Evolutionary conservation across 1,284 basidiomycete genomes (phyloP).

Genomic region (Schizophyllum commune): DNA sequence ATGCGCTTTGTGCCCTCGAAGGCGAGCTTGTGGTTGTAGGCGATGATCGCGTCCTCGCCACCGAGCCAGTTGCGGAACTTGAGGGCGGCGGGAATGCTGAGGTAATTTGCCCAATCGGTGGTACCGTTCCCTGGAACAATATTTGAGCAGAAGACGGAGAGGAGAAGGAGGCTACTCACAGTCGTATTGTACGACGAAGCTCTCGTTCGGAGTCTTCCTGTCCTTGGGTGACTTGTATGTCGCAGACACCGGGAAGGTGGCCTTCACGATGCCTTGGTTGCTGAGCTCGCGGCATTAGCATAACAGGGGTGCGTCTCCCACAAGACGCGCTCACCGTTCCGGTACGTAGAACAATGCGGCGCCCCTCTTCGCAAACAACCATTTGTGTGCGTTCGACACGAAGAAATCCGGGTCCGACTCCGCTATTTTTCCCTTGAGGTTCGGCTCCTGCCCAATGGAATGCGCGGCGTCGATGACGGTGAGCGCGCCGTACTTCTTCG

Average conservation of each 20-base stretch:
- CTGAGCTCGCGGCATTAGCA: slow-evolving; percentile 22
- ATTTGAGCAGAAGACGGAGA: no score
- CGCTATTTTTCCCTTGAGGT: slow-evolving; percentile 32
- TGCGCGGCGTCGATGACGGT: slow-evolving; percentile 83
- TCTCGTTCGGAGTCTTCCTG: slow-evolving; percentile 20
- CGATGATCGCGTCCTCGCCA: slow-evolving; percentile 74
- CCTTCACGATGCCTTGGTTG: slow-evolving; percentile 73
- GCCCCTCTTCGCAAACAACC: slow-evolving; percentile 69
- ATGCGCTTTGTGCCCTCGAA: slow-evolving; percentile 62
- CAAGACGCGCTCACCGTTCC: slow-evolving; percentile 49
- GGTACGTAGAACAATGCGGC: slow-evolving; percentile 76
- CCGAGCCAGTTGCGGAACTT: slow-evolving; percentile 77
- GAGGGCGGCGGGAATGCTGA: slow-evolving; percentile 57
- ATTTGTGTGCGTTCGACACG: slow-evolving; percentile 84
- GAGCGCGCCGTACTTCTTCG: slow-evolving; percentile 59
- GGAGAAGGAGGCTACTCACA: slow-evolving; percentile 22
- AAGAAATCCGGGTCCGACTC: slow-evolving; percentile 69
- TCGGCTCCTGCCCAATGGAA: slow-evolving; percentile 67
- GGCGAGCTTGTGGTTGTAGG: slow-evolving; percentile 72
- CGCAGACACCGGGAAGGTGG: slow-evolving; percentile 68
- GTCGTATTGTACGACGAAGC: slow-evolving; percentile 54
- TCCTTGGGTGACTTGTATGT: slow-evolving; percentile 43
- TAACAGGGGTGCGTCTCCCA: no score
- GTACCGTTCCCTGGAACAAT: slow-evolving; percentile 59
- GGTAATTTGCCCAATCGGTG: slow-evolving; percentile 44